Base-by-base conservation (phyloP, 805 yeast genomes). In the Priceomyces carsonii region DNA sequence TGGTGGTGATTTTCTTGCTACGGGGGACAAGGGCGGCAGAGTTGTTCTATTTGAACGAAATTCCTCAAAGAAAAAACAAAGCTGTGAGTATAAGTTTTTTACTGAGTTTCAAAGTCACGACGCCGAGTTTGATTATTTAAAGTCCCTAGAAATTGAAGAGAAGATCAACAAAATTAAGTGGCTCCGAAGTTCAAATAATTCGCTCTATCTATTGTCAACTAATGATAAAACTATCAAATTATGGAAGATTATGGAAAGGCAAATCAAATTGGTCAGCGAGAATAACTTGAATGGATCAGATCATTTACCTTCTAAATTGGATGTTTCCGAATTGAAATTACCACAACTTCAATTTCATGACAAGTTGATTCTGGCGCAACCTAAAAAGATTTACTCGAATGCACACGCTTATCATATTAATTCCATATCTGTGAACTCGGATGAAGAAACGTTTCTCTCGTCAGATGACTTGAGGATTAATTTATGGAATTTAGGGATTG, bases 351-450 rank as follows among this genome's bases (percentile, higher is more conserved):
- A 95, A n/a, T 71, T 86, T 40, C 99, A 93, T 64, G 99, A 93
- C 62, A 88, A 89, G 51, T 85, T 93, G 50, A 85, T 93, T 39
- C 91, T 95, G 26, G 97, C 98, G 1, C 85, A 90, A 45, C 98
- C 99, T 18, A 85, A 90, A 54, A 80, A 80, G 48, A 82, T 90
- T 35, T 93, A 85, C 64, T 80, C 95, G 26, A 95, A 95, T 63
- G 99, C 97, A 6, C 99, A 93, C 65, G 95, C 98, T 24, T 93
- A 93, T 66, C 99, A 93, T 63, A 93, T 93, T 57, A 91, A 93
- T 69, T 88, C 98, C 34, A 87, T 93, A 53, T 84, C 95, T 39
- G 83, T 89, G 44, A 95, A 93, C 63, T 81, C 90, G 9, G 99
- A 93, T 66, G 95, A 89, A 49, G 99, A 93, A 66, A 93, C 99